phyloP scores from a whole-genome alignment of 768 basidiomycete genomes.

The Lyophyllum atratum region DNA sequence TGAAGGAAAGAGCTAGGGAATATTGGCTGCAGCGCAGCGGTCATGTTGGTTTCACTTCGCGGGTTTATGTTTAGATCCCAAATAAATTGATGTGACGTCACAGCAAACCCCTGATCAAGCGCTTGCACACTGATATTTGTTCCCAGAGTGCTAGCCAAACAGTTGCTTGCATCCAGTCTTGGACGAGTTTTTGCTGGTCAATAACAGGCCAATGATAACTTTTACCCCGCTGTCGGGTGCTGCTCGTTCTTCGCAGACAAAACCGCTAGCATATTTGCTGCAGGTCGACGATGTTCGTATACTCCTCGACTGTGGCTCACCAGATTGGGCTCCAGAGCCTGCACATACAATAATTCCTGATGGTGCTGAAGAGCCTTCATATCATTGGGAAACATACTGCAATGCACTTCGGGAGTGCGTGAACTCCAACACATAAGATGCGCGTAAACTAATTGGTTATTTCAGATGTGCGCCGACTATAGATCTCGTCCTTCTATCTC shows the following conservation, averaged over 20 bases:
- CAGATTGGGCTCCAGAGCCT: constrained; percentile 76
- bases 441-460: neutral
- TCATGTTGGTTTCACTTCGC: constrained; percentile 3
- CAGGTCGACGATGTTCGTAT: constrained; percentile 94
- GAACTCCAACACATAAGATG: neutral
- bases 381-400: constrained; percentile 68
- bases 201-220: constrained; percentile 72
- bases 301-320: constrained; percentile 93
- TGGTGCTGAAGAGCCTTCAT: constrained; percentile 28
- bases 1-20: constrained; percentile 4
- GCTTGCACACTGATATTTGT: constrained; percentile 22
- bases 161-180: constrained; percentile 3
- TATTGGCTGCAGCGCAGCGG: neutral
- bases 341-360: constrained; percentile 35
- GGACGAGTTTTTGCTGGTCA: neutral
- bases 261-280: constrained; percentile 81
- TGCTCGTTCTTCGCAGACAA: constrained; percentile 63
- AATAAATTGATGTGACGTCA: constrained; percentile 24
- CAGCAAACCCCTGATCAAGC: constrained; percentile 1
- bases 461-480: constrained; percentile 75
- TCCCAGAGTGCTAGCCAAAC: constrained; percentile 15
- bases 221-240: constrained; percentile 90
- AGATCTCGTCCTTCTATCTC: constrained; percentile 91
- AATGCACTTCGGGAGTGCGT: constrained; percentile 67
- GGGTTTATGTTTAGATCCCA: neutral